phyloP scores from a whole-genome alignment of 495 filamentous ascomycete species.

The Aspergillus kassunensis region DNA sequence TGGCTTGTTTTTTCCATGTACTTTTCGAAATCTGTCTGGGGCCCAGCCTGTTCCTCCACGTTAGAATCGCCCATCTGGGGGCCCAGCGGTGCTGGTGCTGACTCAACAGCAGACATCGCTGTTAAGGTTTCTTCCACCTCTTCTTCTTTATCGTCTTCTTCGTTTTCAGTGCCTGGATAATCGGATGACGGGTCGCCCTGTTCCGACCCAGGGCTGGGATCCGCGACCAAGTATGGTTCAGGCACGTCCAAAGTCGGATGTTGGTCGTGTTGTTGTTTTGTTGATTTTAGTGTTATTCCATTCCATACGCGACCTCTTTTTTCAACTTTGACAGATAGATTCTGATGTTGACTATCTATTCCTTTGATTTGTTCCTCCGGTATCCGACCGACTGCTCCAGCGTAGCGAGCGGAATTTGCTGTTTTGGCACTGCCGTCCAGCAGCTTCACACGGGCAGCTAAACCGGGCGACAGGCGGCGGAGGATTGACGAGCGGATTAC shows the following conservation, averaged over 20 bases:
- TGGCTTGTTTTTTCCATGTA: constrained; percentile 42
- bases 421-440: constrained; percentile 57
- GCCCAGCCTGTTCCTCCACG: constrained; percentile 7
- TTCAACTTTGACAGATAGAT: constrained; percentile 52
- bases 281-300: constrained; percentile 28
- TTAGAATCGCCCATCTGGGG: constrained; percentile 12
- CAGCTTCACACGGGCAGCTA: constrained; percentile 72
- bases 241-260: constrained; percentile 15
- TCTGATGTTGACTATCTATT: constrained; percentile 59
- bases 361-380: constrained; percentile 68
- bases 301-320: constrained; percentile 63
- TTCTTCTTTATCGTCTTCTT: no score
- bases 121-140: constrained; percentile 14
- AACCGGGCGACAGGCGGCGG: constrained; percentile 58
- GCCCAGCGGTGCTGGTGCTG: constrained; percentile 22
- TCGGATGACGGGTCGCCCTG: constrained; percentile 3
- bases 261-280: constrained; percentile 14
- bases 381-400: constrained; percentile 62
- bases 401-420: constrained; percentile 31
- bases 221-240: constrained; percentile 11
- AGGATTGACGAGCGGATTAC: constrained; percentile 35
- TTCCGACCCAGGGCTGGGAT: constrained; percentile 1
- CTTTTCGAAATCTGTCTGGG: constrained; percentile 43
- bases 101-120: constrained; percentile 35
- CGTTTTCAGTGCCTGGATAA: background rate